These are phyloP conservation scores for Neocucurbitaria cava DNA, from an alignment of 2,329 filamentous ascomycete genomes.

Conservation along the genomic window DNA sequence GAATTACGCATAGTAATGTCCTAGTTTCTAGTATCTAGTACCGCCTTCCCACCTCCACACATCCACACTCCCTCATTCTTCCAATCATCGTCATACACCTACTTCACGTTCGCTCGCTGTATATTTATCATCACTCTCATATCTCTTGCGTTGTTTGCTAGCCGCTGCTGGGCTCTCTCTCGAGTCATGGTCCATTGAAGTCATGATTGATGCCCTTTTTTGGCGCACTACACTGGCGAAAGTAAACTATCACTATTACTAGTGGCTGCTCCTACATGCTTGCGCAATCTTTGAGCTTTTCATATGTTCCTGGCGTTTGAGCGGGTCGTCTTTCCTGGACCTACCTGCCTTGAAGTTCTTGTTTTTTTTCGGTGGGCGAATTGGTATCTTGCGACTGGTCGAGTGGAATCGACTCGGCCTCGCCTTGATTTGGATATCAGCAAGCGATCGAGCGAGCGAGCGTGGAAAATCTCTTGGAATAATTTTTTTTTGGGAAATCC, in stretches of 20 bases:
- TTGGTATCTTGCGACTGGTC: background rate
- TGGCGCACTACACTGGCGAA: conserved; percentile 4
- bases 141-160: conserved; percentile 10
- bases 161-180: conserved; percentile 3
- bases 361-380: too few species aligned
- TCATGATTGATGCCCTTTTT: conserved; percentile 20
- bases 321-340: background rate
- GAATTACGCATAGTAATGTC: conserved; percentile 41
- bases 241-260: too few species aligned
- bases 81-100: background rate
- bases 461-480: background rate
- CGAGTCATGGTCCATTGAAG: conserved; percentile 11
- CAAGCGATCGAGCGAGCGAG: too few species aligned
- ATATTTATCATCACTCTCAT: too few species aligned
- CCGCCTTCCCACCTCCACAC: conserved; percentile 26
- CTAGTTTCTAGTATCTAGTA: conserved; percentile 41
- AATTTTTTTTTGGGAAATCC: background rate
- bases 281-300: background rate
- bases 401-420: background rate
- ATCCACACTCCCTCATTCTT: conserved; percentile 15
- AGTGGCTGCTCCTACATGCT: conserved; percentile 1
- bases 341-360: background rate
- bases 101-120: conserved; percentile 16
- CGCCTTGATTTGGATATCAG: background rate
- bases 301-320: background rate